Percentiles rank a stretch among this genome's conserved stretches.
Evolutionary conservation across 371 early-diverging fungal genomes (phyloP).

Genomic region (Mucor ambiguus): DNA sequence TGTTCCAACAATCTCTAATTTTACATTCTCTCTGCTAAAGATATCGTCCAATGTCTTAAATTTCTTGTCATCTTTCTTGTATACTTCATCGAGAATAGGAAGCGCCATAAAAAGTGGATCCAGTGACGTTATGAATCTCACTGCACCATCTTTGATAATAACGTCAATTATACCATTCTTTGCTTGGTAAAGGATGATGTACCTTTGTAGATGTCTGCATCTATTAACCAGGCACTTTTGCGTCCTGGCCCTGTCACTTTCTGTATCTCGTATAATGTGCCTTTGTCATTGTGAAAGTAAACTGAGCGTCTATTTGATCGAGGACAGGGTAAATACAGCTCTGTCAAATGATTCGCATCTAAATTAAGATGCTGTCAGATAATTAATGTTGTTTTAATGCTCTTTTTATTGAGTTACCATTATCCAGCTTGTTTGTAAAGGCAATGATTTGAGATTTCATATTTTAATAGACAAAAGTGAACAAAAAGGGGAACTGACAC

Average conservation of each 20-base stretch:
- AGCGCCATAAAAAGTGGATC: conserved; percentile 34
- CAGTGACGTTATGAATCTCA: conserved; percentile 27
- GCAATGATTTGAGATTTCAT: conserved; percentile 21
- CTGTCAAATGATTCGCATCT: conserved; percentile 20
- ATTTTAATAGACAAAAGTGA: not conserved
- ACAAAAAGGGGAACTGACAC: not conserved
- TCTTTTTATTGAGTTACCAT: conserved; percentile 5
- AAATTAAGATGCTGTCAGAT: not conserved
- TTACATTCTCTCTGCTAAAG: conserved; percentile 25
- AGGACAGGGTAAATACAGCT: conserved; percentile 29
- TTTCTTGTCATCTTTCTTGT: not conserved
- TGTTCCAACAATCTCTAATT: not conserved
- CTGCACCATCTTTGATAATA: conserved; percentile 22
- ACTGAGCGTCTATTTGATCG: conserved; percentile 26
- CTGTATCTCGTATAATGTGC: conserved; percentile 26
- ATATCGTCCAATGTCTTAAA: conserved; percentile 29
- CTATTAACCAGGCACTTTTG: conserved; percentile 26
- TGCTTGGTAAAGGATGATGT: not conserved
- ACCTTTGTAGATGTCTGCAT: conserved; percentile 23
- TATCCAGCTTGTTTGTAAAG: conserved; percentile 22
- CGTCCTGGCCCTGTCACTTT: conserved; percentile 28
- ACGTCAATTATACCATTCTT: not conserved
- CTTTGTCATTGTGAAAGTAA: conserved; percentile 22
- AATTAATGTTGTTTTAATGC: not conserved
- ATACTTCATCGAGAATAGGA: conserved; percentile 20